Conservation (phyloP, 2,329 filamentous ascomycete species). For the Ophiocordyceps australis region DNA sequence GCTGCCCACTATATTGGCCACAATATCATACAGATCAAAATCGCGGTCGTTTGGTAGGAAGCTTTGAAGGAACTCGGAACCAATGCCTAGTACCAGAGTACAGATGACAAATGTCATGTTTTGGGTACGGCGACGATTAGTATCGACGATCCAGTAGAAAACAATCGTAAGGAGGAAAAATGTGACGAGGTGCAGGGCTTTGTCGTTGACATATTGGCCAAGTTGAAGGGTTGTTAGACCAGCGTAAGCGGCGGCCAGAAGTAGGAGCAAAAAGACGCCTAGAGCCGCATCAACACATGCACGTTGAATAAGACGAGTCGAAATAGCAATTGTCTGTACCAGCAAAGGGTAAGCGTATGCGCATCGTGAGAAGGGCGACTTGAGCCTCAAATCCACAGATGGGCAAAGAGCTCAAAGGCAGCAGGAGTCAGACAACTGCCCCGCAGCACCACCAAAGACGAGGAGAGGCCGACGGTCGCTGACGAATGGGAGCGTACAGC, state of each 20-base stretch:
- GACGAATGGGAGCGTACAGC: too few species aligned
- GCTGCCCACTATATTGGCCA: constrained; percentile 74
- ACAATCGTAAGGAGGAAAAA: constrained; percentile 77
- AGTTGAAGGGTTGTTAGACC: constrained; percentile 52
- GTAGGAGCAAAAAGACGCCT: constrained; percentile 54
- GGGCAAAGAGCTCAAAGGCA: too few species aligned
- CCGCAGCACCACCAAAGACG: too few species aligned
- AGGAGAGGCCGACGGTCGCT: too few species aligned
- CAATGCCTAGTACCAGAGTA: constrained; percentile 51
- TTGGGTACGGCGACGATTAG: constrained; percentile 64
- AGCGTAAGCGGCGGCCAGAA: constrained; percentile 60
- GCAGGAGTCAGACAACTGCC: too few species aligned
- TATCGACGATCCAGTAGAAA: constrained; percentile 97
- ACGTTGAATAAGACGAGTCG: too few species aligned
- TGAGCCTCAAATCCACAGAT: too few species aligned
- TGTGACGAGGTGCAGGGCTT: constrained; percentile 67
- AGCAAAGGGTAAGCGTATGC: constrained; percentile 76
- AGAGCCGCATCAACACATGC: too few species aligned
- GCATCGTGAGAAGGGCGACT: too few species aligned
- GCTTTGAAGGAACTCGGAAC: constrained; percentile 59
- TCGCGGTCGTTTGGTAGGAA: constrained; percentile 55
- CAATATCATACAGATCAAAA: constrained; percentile 68
- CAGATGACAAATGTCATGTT: constrained; percentile 71
- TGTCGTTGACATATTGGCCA: constrained; percentile 57
- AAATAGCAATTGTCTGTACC: too few species aligned